Evolutionary conservation across 768 basidiomycete species (phyloP).

Genomic region (Suillus americanus): DNA sequence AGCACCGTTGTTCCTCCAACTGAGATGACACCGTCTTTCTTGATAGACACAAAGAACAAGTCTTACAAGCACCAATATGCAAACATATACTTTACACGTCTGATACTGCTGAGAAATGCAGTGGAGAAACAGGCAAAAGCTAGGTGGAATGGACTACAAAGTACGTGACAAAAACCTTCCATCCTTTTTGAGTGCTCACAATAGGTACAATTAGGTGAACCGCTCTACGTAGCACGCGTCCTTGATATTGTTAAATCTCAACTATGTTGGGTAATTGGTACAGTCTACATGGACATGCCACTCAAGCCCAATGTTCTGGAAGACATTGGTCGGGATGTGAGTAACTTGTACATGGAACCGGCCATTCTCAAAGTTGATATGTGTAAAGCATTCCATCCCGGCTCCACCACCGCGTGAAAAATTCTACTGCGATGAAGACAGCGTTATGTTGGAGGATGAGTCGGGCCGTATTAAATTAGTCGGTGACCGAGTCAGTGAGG

Average conservation of each 20-base stretch:
- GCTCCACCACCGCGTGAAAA: conserved; percentile 77
- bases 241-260: conserved; percentile 84
- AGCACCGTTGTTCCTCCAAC: conserved; percentile 31
- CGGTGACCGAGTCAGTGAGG: conserved; percentile 63
- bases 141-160: conserved; percentile 49
- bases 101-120: conserved; percentile 46
- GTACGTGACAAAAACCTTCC: conserved; percentile 21
- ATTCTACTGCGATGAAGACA: conserved; percentile 75
- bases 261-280: conserved; percentile 90
- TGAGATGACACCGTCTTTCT: conserved; percentile 37
- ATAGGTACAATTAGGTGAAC: conserved; percentile 48
- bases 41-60: conserved; percentile 41
- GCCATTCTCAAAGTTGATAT: conserved; percentile 7
- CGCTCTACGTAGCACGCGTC: conserved; percentile 72
- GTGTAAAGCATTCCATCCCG: conserved; percentile 78
- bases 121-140: conserved; percentile 49
- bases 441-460: conserved; percentile 92
- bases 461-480: conserved; percentile 89
- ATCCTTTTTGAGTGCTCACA: not conserved
- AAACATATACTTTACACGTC: conserved; percentile 67
- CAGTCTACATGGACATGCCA: conserved; percentile 99
- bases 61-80: conserved; percentile 71
- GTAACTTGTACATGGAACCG: conserved; percentile 29
- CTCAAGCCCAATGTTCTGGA: conserved; percentile 97
- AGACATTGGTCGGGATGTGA: conserved; percentile 89